Evolutionary conservation across 225 moss, liverwort and hornwort species (phyloP), one percentile per base, ranked within the genome.

Genomic region (Bryoerythrophyllum caledonicum): DNA sequence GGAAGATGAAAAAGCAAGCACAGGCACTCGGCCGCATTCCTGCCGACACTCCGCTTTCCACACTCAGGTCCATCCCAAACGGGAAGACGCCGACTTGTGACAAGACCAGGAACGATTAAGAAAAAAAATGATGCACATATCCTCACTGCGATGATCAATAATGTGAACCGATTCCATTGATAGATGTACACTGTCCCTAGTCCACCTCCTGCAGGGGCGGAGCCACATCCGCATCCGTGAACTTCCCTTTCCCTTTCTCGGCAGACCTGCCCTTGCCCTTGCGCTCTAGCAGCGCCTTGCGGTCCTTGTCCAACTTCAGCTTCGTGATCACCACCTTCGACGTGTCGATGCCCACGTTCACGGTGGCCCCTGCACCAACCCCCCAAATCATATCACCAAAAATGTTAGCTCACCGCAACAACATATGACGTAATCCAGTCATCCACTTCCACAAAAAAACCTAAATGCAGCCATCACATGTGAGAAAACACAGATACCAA

Each of bases 271-370:
- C 93, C 83, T 90, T 91, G 43, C 94, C 91, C 84, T 90, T 91
- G 77, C 94, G 88, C 71, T 94, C 94, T 49, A 94, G 79, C 1
- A 94, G 85, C 44, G 94, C 72, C 82, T 91, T 94, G 21, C 91
- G 83, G 49, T 94, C 91, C 84, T 94, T 91, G 73, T 94, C 91
- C 46, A 94, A 55, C 76, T 90, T 94, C 78, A 91, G 43, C 82
- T 94, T 91, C 40, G 91, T 94, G 53, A 94, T 91, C 70, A 94
- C 85, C 20, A 94, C 93, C 85, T 94, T 94, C 24, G 91, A 91
- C 7, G 93, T 82, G 76, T 94, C 91, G 16, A 94, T 94, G 21
- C 93, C 93, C 41, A 94, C 93, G 32, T 94, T 91, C 37, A 94
- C 93, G 3, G 93, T 94, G 1, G 93, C 90, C 48, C 93, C 93